Evolutionary conservation across 140 eudicot genomes (phyloP), one percentile per base, ranked within the genome.

Genomic region (Senecio squalidus): DNA sequence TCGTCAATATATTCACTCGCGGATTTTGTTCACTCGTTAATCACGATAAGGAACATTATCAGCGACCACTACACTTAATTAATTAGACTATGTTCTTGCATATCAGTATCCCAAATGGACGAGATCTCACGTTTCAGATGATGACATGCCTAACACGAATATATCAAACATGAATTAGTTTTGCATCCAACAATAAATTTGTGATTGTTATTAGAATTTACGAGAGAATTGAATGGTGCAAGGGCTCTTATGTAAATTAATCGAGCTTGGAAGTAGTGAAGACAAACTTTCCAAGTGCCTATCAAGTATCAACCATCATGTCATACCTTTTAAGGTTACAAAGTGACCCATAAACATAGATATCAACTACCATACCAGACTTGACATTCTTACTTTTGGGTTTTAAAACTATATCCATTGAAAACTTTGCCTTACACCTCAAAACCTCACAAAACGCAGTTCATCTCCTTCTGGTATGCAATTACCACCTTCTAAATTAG

Each of bases 381-480:
- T 67, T 54, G 51, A 74, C 52, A 57, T 51, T 60, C 29, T 9
- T 38, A 7, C 34, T 9, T 60, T 20, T 67, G 25, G 13, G 66
- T 61, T 67, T 75, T 66, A 41, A 25, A 70, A 74, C 55, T 60
- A 61, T 59, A 36, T 75, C 79, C 80, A 78, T 70, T 76, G 20
- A 45, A 61, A 27, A 56, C 21, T 54, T 80, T 84, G 94, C 61
- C 78, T 69, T 81, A 62, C 94, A 84, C 85, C 83, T 30, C 61
- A 69, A 63, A 75, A 66, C 79, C 83, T 78, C 72, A n/a, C 76
- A 75, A 34, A 38, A 21, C 57, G 69, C 84, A 80, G 74, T 78
- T 73, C 83, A 78, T 63, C 67, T 44, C 62, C 76, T 76, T 47
- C 95, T 85, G 90, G 82, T 76, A 38, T 69, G 73, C 81, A 81